phyloP scores from a whole-genome alignment of 306 rosid genomes.

The Dalbergia cochinchinensis region DNA sequence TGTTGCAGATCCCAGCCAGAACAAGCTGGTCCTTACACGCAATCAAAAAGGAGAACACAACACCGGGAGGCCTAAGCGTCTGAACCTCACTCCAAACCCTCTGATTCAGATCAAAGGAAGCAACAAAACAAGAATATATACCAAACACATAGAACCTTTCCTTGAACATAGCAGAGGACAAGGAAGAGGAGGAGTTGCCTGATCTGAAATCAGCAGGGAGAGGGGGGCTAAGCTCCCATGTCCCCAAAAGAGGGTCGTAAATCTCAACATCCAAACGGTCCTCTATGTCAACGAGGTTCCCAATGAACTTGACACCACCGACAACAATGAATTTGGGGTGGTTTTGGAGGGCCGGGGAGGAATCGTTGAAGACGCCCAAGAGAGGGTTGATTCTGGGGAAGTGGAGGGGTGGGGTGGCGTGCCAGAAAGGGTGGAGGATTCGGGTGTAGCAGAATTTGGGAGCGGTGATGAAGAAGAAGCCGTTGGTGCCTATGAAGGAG shows the following conservation, averaged over 20 bases:
- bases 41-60: conserved; percentile 76
- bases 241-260: conserved; percentile 59
- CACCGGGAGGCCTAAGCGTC: conserved; percentile 72
- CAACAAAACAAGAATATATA: conserved; percentile 70
- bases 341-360: neutral
- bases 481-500: conserved; percentile 68
- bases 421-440: conserved; percentile 58
- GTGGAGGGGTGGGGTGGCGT: conserved; percentile 62
- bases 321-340: conserved; percentile 63
- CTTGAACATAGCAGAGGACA: conserved; percentile 73
- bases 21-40: conserved; percentile 66
- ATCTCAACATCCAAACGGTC: conserved; percentile 80
- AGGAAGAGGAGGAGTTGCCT: conserved; percentile 71
- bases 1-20: conserved; percentile 72
- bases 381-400: conserved; percentile 84
- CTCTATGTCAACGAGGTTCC: conserved; percentile 82
- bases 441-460: conserved; percentile 68
- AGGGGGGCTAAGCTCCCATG: conserved; percentile 76
- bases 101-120: conserved; percentile 64
- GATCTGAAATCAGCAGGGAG: conserved; percentile 77
- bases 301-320: conserved; percentile 82
- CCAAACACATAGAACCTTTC: conserved; percentile 71
- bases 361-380: conserved; percentile 62
- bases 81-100: conserved; percentile 74
- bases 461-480: conserved; percentile 73